Evolutionary conservation across 768 basidiomycete genomes (phyloP), one percentile per base, ranked within the genome.

Genomic region (Boletus tomentosulus): DNA sequence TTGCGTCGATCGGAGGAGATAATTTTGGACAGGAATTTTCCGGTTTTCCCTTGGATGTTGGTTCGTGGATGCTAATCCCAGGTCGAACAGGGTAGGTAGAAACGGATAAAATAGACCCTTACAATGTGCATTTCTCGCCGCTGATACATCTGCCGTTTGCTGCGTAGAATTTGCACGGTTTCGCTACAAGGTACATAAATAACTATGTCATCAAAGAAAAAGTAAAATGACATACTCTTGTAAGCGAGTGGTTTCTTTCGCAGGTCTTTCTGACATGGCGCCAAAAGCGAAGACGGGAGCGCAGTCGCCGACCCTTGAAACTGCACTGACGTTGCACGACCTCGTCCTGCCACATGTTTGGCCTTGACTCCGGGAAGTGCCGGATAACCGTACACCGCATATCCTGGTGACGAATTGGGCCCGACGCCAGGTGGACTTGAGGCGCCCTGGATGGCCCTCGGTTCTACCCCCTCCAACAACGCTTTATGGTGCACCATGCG

Each of bases 111-210:
- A 19, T 15, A 3, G 34, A 28, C 46, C 70, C 83, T 67, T 46
- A 84, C 84, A 85, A 86, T 28, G 80, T 84, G 57, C 84, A 86
- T 19, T 68, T 71, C 50, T 72, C 73, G 11, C 83, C 83, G 57
- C 74, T 78, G 1, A 79, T 76, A 62, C 84, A 86, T 25, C 68
- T 67, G 16, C 73, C 76, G 33, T 73, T 76, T 2, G 66, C 58
- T 27, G 68, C 69, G 60, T 73, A 82, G 62, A 79, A 85, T 63
- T 78, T 82, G 67, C 84, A 86, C 27, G 78, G 78, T 54, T 85
- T 85, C 1, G 83, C 84, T 85, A 35, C 28, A 30, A 50, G 48
- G 39, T 12, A 16, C 46, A 41, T 25, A 22, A 31, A 37, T 37
- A 34, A n/a, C 52, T 7, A 6, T 9, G n/a, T 10, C 28, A n/a